Conservation (phyloP, 495 filamentous ascomycete species). For the Immersiella caudata region DNA sequence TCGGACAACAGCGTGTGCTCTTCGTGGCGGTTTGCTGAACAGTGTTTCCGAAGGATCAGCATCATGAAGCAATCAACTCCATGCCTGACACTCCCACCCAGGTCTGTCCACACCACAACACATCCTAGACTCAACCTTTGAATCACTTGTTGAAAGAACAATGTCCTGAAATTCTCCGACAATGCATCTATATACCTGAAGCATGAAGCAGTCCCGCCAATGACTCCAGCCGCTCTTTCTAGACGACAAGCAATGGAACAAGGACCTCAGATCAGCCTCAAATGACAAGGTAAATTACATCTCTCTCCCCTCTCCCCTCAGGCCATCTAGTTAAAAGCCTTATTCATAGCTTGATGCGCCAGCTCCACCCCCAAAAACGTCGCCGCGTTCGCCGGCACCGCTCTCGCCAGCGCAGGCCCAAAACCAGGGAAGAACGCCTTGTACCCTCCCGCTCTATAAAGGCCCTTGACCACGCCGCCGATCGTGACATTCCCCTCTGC, state of each 20-base stretch:
- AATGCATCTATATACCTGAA: not conserved
- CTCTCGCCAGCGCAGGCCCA: conserved; percentile 87
- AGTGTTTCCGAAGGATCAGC: too few relatives aligned
- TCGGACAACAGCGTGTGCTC: too few relatives aligned
- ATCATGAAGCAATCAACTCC: too few relatives aligned
- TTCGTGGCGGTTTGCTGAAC: too few relatives aligned
- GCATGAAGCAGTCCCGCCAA: not conserved
- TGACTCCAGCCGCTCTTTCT: conserved; percentile 7
- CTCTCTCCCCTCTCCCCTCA: not conserved
- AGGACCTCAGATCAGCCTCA: not conserved
- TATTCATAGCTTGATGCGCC: conserved; percentile 80
- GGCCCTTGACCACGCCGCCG: conserved; percentile 70
- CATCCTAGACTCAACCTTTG: too few relatives aligned
- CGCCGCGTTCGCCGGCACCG: conserved; percentile 90
- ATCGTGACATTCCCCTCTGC: conserved; percentile 86
- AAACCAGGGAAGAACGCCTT: conserved; percentile 98
- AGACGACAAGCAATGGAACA: not conserved
- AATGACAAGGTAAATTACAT: not conserved
- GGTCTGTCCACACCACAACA: too few relatives aligned
- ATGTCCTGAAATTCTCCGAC: not conserved
- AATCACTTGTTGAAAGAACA: too few relatives aligned
- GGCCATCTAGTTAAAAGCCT: conserved; percentile 51
- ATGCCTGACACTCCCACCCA: too few relatives aligned
- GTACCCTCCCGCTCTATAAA: conserved; percentile 78
- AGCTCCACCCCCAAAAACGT: conserved; percentile 75